Percentiles rank a stretch among this genome's conserved stretches.
phyloP scores from a whole-genome alignment of 1,284 basidiomycete genomes.

The Hymenochaete sp. region DNA sequence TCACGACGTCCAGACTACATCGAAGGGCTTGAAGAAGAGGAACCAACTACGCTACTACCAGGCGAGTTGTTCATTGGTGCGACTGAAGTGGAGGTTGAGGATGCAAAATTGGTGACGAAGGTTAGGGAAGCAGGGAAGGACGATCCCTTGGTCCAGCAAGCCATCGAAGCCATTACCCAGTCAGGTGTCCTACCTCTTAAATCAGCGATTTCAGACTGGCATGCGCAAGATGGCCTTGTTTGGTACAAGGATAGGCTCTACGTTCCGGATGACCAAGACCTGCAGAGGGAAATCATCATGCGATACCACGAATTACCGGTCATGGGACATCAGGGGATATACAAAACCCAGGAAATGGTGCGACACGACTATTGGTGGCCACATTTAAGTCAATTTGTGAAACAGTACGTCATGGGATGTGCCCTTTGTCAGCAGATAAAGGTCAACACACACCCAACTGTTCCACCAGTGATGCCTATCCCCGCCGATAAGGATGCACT shows the following conservation, averaged over 20 bases:
- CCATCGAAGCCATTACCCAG: too few relatives aligned
- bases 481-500: conserved; percentile 10
- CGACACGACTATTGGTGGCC: conserved; percentile 23
- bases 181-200: too few relatives aligned
- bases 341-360: conserved; percentile 24
- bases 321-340: conserved; percentile 28
- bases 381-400: conserved; percentile 13
- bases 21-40: conserved; percentile 1
- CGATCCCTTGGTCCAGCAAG: too few relatives aligned
- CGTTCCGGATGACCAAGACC: too few relatives aligned
- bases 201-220: too few relatives aligned
- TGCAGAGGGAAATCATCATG: not conserved
- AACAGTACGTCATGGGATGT: conserved; percentile 20
- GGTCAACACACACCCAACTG: conserved; percentile 3
- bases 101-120: too few relatives aligned
- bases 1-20: conserved; percentile 21
- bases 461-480: conserved; percentile 17
- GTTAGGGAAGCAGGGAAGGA: too few relatives aligned
- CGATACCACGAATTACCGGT: conserved; percentile 15
- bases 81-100: too few relatives aligned
- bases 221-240: too few relatives aligned
- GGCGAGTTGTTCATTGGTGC: too few relatives aligned
- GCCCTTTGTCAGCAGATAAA: conserved; percentile 19
- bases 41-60: too few relatives aligned
- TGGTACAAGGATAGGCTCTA: too few relatives aligned